phyloP scores from a whole-genome alignment of 768 basidiomycete species.

The Pisolithus microcarpus region DNA sequence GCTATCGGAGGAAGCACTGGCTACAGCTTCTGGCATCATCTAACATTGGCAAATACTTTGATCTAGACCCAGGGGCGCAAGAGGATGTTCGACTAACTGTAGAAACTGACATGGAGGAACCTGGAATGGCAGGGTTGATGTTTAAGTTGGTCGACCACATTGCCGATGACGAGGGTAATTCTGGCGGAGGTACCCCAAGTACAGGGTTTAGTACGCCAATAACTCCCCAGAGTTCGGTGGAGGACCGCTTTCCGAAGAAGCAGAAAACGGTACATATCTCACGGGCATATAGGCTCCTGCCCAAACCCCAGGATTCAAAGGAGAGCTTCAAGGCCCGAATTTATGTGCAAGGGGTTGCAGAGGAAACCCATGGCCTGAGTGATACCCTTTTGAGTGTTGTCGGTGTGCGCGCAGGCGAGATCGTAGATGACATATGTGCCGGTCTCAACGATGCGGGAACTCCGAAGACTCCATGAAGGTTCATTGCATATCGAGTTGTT shows the following conservation, averaged over 20 bases:
- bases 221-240: slow-evolving; percentile 13
- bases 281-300: slow-evolving; percentile 38
- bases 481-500: no score
- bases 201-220: slow-evolving; percentile 8
- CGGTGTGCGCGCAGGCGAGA: slow-evolving; percentile 39
- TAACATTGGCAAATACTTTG: slow-evolving; percentile 31
- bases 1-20: slow-evolving; percentile 47
- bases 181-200: neutral
- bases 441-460: neutral
- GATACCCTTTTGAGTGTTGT: slow-evolving; percentile 44
- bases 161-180: neutral
- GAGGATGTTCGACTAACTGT: slow-evolving; percentile 7
- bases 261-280: slow-evolving; percentile 26
- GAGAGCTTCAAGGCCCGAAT: slow-evolving; percentile 19
- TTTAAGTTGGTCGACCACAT: slow-evolving; percentile 5
- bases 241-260: slow-evolving; percentile 18
- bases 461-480: neutral
- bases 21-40: slow-evolving; percentile 35
- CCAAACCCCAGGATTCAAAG: slow-evolving; percentile 6
- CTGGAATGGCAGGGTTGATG: neutral
- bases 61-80: slow-evolving; percentile 16
- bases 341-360: slow-evolving; percentile 32
- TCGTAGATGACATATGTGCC: slow-evolving; percentile 31
- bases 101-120: slow-evolving; percentile 1
- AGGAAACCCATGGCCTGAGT: slow-evolving; percentile 33